Evolutionary conservation across 2,329 filamentous ascomycete species (phyloP).

Genomic region (Microcyclosporella mali): DNA sequence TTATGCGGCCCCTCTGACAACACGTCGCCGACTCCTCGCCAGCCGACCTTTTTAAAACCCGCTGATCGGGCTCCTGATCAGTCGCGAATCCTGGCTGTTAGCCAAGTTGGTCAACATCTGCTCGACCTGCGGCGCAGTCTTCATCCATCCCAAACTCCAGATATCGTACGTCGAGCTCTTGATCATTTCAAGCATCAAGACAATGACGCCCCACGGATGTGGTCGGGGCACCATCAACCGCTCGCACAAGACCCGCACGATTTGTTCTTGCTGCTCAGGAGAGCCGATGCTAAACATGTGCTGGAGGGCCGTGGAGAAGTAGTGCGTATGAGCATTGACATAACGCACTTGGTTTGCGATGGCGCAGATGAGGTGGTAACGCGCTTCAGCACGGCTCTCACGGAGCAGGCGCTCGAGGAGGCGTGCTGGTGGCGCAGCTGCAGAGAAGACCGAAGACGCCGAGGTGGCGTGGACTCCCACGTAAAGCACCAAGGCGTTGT

Average conservation of each 20-base stretch:
- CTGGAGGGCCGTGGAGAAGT: conserved; percentile 80
- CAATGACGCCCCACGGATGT: conserved; percentile 91
- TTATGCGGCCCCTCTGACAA: background rate
- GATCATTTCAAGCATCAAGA: conserved; percentile 79
- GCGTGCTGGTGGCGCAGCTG: conserved; percentile 60
- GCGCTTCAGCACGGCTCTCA: conserved; percentile 66
- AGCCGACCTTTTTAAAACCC: background rate
- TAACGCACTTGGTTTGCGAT: conserved; percentile 90
- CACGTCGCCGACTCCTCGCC: background rate
- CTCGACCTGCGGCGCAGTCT: conserved; percentile 74
- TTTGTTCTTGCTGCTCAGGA: conserved; percentile 84
- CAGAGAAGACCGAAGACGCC: conserved; percentile 58
- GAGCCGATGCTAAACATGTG: conserved; percentile 63
- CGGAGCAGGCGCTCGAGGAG: conserved; percentile 71
- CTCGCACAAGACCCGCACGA: conserved; percentile 82
- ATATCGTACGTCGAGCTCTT: conserved; percentile 89
- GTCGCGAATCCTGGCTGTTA: conserved; percentile 20
- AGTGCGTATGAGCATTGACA: conserved; percentile 83
- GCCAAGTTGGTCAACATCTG: conserved; percentile 30
- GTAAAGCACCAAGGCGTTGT: conserved; percentile 79
- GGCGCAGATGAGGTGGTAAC: conserved; percentile 76
- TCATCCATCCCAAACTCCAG: conserved; percentile 89
- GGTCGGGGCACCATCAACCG: conserved; percentile 82
- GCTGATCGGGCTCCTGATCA: conserved; percentile 10
- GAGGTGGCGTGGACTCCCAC: conserved; percentile 66